Base-by-base conservation (phyloP, 2,329 filamentous ascomycete genomes). In the Ophiostoma triangulosporum region DNA sequence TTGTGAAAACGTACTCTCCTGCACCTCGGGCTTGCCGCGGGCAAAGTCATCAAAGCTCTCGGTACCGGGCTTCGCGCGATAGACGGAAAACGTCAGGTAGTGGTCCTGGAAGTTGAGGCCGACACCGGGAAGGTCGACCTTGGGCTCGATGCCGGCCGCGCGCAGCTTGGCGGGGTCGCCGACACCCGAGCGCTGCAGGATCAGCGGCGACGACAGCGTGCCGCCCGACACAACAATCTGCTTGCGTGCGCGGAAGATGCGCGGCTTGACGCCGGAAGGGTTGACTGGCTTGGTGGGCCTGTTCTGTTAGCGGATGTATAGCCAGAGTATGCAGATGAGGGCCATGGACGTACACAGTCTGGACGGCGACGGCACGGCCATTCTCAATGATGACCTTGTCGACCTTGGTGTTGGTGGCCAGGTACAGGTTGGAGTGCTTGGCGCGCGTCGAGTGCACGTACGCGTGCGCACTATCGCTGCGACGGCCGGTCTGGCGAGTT, bases 41-140 rank as follows among this genome's bases (percentile, higher is more conserved):
- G 83, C 75, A 63, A 90, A 90, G 64, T 90, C 86, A 61, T 90
- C 86, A 59, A 91, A 91, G 11, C 80, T 84, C 64, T 91, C 86
- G 0, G 80, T 80, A 5, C 83, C 79, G 6, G 84, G 84, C 70
- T 86, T 88, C 17, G 84, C 84, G 12, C 85, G 76, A 65, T 77
- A 88, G 2, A 78, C 74, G 0, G 83, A 76, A 65, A 88, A 88
- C 2, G 81, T 84, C 36, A 87, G 72, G 64, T 86, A 85, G 63
- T 86, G 83, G 64, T 86, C 83, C 64, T 88, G 84, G 75, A 87
- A 87, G 70, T 87, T 88, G 51, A 83, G 73, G 55, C 84, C 84
- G 22, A 88, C 84, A 59, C 84, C 84, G 0, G 84, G 84, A 20
- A 88, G 76, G 62, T 87, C 77, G 54, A 88, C 77, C 11, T 84